phyloP scores from a whole-genome alignment of 345 rosid genomes.

The Psidium guajava region DNA sequence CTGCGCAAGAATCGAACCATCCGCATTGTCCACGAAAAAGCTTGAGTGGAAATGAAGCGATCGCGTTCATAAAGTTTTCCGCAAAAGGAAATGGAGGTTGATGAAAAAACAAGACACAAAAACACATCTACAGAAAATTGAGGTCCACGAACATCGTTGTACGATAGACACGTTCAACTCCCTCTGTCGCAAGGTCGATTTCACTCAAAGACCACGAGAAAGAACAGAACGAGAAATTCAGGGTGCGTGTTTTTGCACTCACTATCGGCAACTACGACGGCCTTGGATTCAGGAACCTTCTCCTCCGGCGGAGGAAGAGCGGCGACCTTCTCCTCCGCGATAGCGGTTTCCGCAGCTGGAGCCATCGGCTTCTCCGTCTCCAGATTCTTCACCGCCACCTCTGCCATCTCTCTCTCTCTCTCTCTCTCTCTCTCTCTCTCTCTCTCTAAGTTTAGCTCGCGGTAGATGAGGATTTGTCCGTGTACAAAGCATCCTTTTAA shows the following conservation, averaged over 20 bases:
- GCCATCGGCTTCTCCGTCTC: conserved; percentile 21
- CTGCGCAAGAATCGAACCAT: neutral
- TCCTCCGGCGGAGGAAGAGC: neutral
- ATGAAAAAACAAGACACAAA: neutral
- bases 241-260: neutral
- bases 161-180: neutral
- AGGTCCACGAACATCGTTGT: neutral
- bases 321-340: conserved; percentile 19
- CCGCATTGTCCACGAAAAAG: neutral
- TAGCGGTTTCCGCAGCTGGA: conserved; percentile 11
- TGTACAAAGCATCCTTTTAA: neutral
- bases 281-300: neutral
- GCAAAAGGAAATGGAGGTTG: neutral
- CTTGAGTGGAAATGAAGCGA: neutral
- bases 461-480: neutral
- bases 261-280: neutral
- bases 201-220: neutral
- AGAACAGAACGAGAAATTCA: neutral
- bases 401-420: conserved; percentile 32
- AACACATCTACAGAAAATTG: neutral
- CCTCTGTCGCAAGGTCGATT: neutral
- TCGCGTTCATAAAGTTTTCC: neutral
- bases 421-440: neutral
- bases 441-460: neutral
- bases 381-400: conserved; percentile 27